These are phyloP conservation scores for Dillenia turbinata DNA, from an alignment of 164 flowering plant species.

Conservation along the genomic window DNA sequence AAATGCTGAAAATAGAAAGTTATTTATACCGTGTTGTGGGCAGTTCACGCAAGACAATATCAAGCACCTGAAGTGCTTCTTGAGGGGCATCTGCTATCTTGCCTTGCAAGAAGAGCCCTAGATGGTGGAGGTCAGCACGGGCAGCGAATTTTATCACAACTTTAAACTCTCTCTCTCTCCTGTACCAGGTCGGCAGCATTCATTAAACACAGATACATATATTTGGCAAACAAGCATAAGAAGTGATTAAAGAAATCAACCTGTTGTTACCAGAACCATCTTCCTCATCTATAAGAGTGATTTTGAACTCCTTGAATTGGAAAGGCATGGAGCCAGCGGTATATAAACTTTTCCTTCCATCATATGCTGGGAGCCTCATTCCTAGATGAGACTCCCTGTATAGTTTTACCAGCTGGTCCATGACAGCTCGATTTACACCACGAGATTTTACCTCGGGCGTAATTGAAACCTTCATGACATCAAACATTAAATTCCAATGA, in stretches of 20 bases:
- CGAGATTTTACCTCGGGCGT: slow-evolving; percentile 82
- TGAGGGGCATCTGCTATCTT: slow-evolving; percentile 96
- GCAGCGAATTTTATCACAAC: slow-evolving; percentile 89
- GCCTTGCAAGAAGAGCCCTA: slow-evolving; percentile 78
- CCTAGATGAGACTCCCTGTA: slow-evolving; percentile 83
- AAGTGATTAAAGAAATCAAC: slow-evolving; percentile 20
- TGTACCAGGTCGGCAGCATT: slow-evolving; percentile 18
- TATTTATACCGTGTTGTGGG: slow-evolving; percentile 59
- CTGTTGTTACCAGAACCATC: slow-evolving; percentile 69
- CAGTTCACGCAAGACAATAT: slow-evolving; percentile 88
- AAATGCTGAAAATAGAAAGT: neutral
- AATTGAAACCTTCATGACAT: slow-evolving; percentile 65
- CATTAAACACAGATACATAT: no score
- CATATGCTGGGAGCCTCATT: slow-evolving; percentile 89
- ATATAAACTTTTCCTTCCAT: slow-evolving; percentile 91
- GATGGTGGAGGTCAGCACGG: slow-evolving; percentile 87
- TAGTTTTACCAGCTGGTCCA: slow-evolving; percentile 61
- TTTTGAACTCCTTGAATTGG: slow-evolving; percentile 53
- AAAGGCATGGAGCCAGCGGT: slow-evolving; percentile 99
- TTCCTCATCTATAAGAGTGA: slow-evolving; percentile 76
- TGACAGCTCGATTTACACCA: slow-evolving; percentile 86
- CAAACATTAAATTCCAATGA: neutral
- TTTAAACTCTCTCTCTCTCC: slow-evolving; percentile 69
- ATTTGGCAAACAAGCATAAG: neutral
- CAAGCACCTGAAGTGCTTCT: slow-evolving; percentile 98